phyloP scores from a whole-genome alignment of 345 rosid genomes.

The Aethionema arabicum region DNA sequence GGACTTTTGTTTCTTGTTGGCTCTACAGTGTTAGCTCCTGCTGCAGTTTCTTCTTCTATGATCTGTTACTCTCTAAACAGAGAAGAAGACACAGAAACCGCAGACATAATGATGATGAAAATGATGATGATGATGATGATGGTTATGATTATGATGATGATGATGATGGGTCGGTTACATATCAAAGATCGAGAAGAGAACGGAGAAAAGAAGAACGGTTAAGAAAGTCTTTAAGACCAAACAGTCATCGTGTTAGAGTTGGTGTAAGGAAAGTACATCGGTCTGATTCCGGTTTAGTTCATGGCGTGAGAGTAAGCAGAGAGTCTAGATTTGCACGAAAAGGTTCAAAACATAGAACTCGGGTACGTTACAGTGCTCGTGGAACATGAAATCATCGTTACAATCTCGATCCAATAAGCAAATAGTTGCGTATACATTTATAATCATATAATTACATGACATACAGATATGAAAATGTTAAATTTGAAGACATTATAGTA shows the following conservation, averaged over 20 bases:
- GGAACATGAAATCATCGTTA: too few species aligned
- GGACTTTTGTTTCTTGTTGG: constrained; percentile 47
- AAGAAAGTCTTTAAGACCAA: constrained; percentile 47
- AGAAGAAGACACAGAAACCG: constrained; percentile 8
- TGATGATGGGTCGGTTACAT: constrained; percentile 16
- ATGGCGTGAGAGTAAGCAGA: constrained; percentile 41
- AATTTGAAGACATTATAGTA: too few species aligned
- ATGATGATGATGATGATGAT: constrained; percentile 3
- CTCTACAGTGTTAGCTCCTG: constrained; percentile 39
- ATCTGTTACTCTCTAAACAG: constrained; percentile 35
- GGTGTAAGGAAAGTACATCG: constrained; percentile 38
- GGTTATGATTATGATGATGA: constrained; percentile 14
- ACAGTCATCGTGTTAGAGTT: constrained; percentile 41
- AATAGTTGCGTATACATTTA: too few species aligned
- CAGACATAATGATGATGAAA: constrained; percentile 21
- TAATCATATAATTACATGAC: too few species aligned
- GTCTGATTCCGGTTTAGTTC: constrained; percentile 25
- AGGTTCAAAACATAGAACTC: constrained; percentile 25
- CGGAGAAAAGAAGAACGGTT: constrained; percentile 40
- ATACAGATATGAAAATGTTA: too few species aligned
- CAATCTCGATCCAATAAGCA: too few species aligned
- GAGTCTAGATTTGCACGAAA: constrained; percentile 48
- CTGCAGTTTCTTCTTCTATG: constrained; percentile 41
- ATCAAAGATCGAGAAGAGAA: constrained; percentile 13
- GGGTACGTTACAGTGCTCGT: constrained; percentile 18